Percentiles rank a stretch among this genome's conserved stretches.
Conservation (phyloP, 805 yeast genomes). For the Allodekkera sacchari region DNA sequence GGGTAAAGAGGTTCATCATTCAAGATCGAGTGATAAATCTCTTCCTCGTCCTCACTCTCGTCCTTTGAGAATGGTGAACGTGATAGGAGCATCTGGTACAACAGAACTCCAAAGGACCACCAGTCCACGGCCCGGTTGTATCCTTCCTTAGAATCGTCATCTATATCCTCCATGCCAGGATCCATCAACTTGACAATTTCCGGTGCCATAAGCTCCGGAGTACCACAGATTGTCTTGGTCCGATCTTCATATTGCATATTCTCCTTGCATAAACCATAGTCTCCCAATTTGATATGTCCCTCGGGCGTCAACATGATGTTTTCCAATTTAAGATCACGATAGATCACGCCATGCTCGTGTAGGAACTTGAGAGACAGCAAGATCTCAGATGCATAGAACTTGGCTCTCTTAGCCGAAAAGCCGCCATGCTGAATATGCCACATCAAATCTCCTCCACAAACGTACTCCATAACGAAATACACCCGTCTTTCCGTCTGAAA, state of each 20-base stretch:
- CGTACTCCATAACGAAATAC: conserved; percentile 97
- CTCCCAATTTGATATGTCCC: conserved; percentile 96
- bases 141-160: conserved; percentile 73
- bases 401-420: conserved; percentile 85
- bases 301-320: conserved; percentile 81
- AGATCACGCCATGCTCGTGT: conserved; percentile 93
- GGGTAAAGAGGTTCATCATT: conserved; percentile 97
- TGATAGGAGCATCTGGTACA: conserved; percentile 93
- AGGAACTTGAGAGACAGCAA: conserved; percentile 82
- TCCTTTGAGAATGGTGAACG: conserved; percentile 97
- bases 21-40: conserved; percentile 90
- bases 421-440: conserved; percentile 96
- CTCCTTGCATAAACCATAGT: conserved; percentile 95
- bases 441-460: conserved; percentile 98
- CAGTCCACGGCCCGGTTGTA: conserved; percentile 95
- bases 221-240: conserved; percentile 95
- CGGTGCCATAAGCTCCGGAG: conserved; percentile 99
- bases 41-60: conserved; percentile 85
- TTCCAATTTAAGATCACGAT: conserved; percentile 93
- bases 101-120: conserved; percentile 99
- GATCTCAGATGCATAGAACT: conserved; percentile 96
- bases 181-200: conserved; percentile 87
- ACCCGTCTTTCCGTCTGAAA: conserved; percentile 97
- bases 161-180: too few species aligned
- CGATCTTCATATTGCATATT: conserved; percentile 56